These are phyloP conservation scores for Gloeopeniophorella convolvens DNA, from an alignment of 768 basidiomycete species.

Conservation along the genomic window DNA sequence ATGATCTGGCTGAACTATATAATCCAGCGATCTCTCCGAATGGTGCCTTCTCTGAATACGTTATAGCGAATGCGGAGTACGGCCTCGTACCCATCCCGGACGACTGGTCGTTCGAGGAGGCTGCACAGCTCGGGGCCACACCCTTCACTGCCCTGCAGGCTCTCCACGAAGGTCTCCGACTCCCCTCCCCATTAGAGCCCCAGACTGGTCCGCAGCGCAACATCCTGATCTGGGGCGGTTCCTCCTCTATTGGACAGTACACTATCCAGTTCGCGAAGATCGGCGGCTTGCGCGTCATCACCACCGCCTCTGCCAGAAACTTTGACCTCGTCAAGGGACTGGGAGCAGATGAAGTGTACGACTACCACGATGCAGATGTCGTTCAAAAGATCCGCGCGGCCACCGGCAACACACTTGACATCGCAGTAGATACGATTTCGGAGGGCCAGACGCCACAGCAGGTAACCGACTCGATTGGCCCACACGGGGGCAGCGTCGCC, in stretches of 20 bases:
- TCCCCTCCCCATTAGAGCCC: conserved; percentile 13
- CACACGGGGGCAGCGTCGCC: conserved; percentile 17
- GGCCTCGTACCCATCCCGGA: conserved; percentile 10
- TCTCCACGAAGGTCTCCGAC: conserved; percentile 11
- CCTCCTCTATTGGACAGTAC: conserved; percentile 32
- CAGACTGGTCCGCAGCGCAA: neutral
- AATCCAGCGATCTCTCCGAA: neutral
- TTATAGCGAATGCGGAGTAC: conserved; percentile 6
- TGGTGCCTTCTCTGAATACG: conserved; percentile 12
- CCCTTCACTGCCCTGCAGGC: conserved; percentile 16
- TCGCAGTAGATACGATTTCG: conserved; percentile 22
- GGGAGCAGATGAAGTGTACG: conserved; percentile 33
- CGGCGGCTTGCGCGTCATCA: conserved; percentile 29
- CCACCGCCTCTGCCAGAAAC: conserved; percentile 33
- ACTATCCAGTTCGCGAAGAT: conserved; percentile 29
- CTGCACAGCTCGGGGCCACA: conserved; percentile 15
- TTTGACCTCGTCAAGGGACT: conserved; percentile 28
- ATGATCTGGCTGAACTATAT: neutral
- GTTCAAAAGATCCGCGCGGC: conserved; percentile 24
- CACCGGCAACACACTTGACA: conserved; percentile 18
- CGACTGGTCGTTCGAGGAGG: conserved; percentile 16
- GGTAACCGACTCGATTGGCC: conserved; percentile 8
- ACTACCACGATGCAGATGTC: conserved; percentile 26
- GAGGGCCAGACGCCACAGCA: conserved; percentile 5
- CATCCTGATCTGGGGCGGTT: conserved; percentile 18